A percentile compares a stretch with the other conserved stretches of the same genome.
phyloP scores from a whole-genome alignment of 2,329 filamentous ascomycete genomes.

The Diplocarpon rosae region DNA sequence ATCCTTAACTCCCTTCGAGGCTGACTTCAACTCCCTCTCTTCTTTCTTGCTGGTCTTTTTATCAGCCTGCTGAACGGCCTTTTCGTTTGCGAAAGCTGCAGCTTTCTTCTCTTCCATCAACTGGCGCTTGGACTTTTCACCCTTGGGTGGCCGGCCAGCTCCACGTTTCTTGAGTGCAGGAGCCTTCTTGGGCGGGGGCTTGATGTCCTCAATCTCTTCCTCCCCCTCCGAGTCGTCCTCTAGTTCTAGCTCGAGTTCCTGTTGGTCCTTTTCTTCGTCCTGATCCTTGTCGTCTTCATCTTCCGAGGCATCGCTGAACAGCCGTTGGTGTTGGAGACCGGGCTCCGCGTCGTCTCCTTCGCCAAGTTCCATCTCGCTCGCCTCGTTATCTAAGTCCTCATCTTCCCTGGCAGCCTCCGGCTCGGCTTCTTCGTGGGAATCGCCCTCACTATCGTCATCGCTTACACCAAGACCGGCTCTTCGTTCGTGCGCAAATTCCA shows the following conservation, averaged over 20 bases:
- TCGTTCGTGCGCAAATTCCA: constrained; percentile 56
- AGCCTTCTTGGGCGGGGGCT: background rate
- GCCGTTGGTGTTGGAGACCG: constrained; percentile 12
- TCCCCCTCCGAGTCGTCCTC: constrained; percentile 9
- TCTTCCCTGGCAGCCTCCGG: constrained; percentile 16
- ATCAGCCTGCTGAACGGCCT: constrained; percentile 28
- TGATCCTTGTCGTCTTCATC: constrained; percentile 26
- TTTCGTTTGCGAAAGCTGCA: constrained; percentile 39
- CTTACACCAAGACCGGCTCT: constrained; percentile 38
- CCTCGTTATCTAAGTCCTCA: constrained; percentile 17
- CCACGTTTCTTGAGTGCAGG: constrained; percentile 38
- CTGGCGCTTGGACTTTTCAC: constrained; percentile 72
- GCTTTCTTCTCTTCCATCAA: constrained; percentile 32
- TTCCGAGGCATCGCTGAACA: constrained; percentile 18
- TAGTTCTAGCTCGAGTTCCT: constrained; percentile 13
- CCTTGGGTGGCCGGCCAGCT: constrained; percentile 71
- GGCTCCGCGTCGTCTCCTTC: constrained; percentile 13
- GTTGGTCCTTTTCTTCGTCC: constrained; percentile 13
- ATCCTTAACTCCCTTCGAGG: constrained; percentile 34
- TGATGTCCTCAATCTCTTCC: constrained; percentile 10
- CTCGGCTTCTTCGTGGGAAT: constrained; percentile 3
- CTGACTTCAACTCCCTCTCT: constrained; percentile 37
- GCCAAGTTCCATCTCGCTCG: constrained; percentile 6
- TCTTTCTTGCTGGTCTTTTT: constrained; percentile 30
- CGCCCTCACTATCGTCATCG: constrained; percentile 14